Conservation (phyloP, 768 basidiomycete genomes). For the Cyclocybe aegerita region DNA sequence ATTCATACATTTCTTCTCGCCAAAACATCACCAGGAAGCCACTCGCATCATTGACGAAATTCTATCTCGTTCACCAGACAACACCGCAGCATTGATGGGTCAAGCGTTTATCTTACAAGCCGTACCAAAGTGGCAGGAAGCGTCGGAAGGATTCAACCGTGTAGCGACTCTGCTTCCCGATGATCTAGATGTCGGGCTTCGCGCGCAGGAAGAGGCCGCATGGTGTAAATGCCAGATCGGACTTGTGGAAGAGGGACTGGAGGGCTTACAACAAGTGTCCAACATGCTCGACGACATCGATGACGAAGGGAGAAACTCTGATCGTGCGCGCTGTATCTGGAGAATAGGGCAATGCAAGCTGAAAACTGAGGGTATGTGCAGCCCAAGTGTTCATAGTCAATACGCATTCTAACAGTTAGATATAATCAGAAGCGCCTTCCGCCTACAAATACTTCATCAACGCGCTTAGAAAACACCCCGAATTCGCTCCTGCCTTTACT, state of each 20-base stretch:
- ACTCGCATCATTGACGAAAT: slow-evolving; percentile 71
- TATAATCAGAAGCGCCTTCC: slow-evolving; percentile 53
- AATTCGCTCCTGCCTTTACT: slow-evolving; percentile 90
- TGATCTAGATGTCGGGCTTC: slow-evolving; percentile 46
- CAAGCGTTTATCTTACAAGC: slow-evolving; percentile 73
- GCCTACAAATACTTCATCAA: slow-evolving; percentile 80
- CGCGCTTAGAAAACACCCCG: slow-evolving; percentile 70
- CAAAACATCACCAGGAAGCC: slow-evolving; percentile 86
- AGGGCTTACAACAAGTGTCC: slow-evolving; percentile 49
- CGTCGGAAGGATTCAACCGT: slow-evolving; percentile 57
- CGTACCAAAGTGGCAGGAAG: slow-evolving; percentile 65
- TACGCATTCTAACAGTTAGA: not conserved
- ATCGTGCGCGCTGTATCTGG: slow-evolving; percentile 82
- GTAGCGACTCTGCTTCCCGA: slow-evolving; percentile 50
- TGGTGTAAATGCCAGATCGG: slow-evolving; percentile 76
- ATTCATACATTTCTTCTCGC: slow-evolving; percentile 83
- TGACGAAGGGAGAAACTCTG: slow-evolving; percentile 48
- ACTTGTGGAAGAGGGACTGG: slow-evolving; percentile 43
- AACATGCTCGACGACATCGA: slow-evolving; percentile 42
- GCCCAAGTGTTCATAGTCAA: not conserved
- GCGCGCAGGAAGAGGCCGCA: slow-evolving; percentile 77
- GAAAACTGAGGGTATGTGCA: slow-evolving; percentile 62
- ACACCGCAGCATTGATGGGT: slow-evolving; percentile 68
- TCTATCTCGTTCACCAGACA: slow-evolving; percentile 58
- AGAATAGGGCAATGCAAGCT: slow-evolving; percentile 77